phyloP scores from a whole-genome alignment of 106 monocot genomes.

The Dioscorea zingiberensis region DNA sequence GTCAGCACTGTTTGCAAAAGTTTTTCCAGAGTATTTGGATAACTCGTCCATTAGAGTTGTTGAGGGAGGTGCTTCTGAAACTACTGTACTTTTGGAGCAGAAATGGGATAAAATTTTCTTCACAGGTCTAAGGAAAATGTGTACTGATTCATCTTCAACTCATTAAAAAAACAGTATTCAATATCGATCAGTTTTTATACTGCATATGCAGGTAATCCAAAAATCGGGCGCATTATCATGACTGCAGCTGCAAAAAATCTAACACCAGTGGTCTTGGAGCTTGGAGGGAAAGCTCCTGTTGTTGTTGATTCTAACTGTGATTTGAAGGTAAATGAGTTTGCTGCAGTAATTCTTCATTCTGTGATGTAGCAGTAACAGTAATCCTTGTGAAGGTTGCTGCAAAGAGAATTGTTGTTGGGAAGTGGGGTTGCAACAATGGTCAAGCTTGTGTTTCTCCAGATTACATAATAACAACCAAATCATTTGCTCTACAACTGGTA shows the following conservation, averaged over 20 bases:
- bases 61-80: conserved; percentile 30
- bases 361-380: too few relatives aligned
- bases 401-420: conserved; percentile 26
- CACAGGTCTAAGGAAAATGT: conserved; percentile 16
- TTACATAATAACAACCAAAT: conserved; percentile 28
- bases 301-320: conserved; percentile 33
- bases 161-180: too few relatives aligned
- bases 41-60: conserved; percentile 27
- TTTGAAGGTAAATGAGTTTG: conserved; percentile 6
- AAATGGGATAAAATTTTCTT: conserved; percentile 39
- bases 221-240: conserved; percentile 24
- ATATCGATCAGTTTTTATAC: neutral
- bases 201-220: conserved; percentile 22
- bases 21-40: conserved; percentile 25
- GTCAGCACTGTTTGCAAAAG: conserved; percentile 15
- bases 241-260: conserved; percentile 38
- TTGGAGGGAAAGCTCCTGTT: conserved; percentile 36
- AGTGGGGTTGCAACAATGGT: conserved; percentile 42
- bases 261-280: conserved; percentile 36
- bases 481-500: conserved; percentile 31
- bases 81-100: conserved; percentile 32
- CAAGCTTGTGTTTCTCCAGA: conserved; percentile 41
- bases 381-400: conserved; percentile 10
- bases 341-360: too few relatives aligned
- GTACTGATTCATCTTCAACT: too few relatives aligned